Evolutionary conservation across 495 filamentous ascomycete genomes (phyloP).

Genomic region (Podospora bellae-mahoneyi): DNA sequence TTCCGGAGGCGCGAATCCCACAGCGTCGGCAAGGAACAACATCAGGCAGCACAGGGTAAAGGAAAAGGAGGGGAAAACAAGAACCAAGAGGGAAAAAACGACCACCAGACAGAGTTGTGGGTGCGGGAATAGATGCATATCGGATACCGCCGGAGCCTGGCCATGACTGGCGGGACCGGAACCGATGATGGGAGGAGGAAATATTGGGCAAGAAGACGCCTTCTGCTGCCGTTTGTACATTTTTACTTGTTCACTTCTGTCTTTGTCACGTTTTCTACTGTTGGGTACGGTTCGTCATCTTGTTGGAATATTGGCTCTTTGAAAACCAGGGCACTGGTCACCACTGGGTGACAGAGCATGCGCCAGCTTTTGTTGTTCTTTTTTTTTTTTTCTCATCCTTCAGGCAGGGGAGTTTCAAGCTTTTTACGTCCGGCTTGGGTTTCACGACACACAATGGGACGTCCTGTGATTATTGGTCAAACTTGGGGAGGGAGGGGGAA

Average conservation of each 20-base stretch:
- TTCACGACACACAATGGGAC: neutral
- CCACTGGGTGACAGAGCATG: too few species aligned
- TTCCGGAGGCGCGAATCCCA: neutral
- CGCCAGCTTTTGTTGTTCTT: too few species aligned
- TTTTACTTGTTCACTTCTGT: neutral
- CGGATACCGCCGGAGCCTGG: neutral
- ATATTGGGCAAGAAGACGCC: neutral
- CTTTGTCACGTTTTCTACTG: neutral
- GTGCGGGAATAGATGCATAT: neutral
- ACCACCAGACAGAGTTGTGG: neutral
- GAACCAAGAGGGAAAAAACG: neutral
- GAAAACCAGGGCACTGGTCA: too few species aligned
- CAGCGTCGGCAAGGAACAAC: neutral
- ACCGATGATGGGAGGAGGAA: neutral
- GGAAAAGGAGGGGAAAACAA: neutral
- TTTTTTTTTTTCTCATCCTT: neutral
- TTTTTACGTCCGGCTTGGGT: neutral
- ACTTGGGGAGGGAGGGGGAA: neutral
- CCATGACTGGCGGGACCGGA: neutral
- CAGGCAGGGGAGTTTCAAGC: neutral
- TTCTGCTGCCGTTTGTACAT: neutral
- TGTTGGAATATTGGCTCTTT: neutral
- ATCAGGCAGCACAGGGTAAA: neutral
- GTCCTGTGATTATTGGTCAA: neutral
- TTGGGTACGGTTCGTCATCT: neutral